These are phyloP conservation scores for Elaeagnus macrophylla DNA, from an alignment of 306 rosid genomes.

Conservation along the genomic window DNA sequence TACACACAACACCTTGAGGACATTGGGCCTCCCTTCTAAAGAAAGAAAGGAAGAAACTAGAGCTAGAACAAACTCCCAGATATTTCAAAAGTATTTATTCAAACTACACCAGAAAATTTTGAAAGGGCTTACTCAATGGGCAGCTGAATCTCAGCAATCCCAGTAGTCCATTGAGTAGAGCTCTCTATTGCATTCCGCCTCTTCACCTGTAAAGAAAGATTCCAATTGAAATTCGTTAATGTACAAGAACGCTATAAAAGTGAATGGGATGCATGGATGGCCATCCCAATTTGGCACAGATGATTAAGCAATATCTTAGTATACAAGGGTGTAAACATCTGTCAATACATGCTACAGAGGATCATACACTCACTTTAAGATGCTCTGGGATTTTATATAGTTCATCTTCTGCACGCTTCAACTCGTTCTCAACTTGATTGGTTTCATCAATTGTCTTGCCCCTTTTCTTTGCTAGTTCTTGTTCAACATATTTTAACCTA, in stretches of 20 bases:
- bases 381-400: conserved; percentile 90
- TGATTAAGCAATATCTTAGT: no score
- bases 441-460: conserved; percentile 50
- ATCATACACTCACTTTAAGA: conserved; percentile 57
- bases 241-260: neutral
- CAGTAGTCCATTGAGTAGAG: conserved; percentile 99
- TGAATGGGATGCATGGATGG: neutral
- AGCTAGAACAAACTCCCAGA: neutral
- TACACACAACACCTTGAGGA: no score
- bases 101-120: neutral
- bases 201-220: conserved; percentile 54
- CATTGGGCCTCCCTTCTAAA: neutral
- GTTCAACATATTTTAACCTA: conserved; percentile 72
- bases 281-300: no score
- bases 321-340: neutral
- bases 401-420: conserved; percentile 90
- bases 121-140: conserved; percentile 77
- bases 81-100: neutral
- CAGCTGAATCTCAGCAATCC: conserved; percentile 96
- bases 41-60: neutral
- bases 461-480: conserved; percentile 86
- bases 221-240: neutral
- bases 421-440: conserved; percentile 69
- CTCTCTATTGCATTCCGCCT: conserved; percentile 89
- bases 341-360: neutral